These are phyloP conservation scores for Xylariomycetidae sp. DNA, from an alignment of 2,329 filamentous ascomycete genomes.

Conservation along the genomic window DNA sequence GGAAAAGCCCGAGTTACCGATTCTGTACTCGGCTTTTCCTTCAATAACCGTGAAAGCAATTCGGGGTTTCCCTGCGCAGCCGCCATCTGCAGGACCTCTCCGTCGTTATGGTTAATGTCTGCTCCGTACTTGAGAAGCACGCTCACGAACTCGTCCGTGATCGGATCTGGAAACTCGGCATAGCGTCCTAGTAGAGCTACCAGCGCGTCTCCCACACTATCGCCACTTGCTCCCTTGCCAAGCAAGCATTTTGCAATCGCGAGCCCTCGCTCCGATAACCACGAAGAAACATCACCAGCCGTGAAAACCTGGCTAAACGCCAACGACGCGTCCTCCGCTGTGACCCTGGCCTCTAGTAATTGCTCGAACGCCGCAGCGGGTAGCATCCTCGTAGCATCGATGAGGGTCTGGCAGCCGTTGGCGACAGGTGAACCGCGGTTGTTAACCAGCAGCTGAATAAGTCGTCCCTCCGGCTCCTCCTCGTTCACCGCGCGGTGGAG, in stretches of 20 bases:
- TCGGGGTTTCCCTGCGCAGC: conserved; percentile 44
- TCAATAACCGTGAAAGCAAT: conserved; percentile 45
- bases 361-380: conserved; percentile 33
- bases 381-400: conserved; percentile 39
- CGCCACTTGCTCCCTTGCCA: conserved; percentile 40
- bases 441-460: conserved; percentile 41
- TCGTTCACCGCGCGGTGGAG: conserved; percentile 49
- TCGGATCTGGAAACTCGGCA: conserved; percentile 28
- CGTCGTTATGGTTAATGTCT: conserved; percentile 45
- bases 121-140: conserved; percentile 36
- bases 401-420: conserved; percentile 46
- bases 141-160: conserved; percentile 41
- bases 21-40: conserved; percentile 41
- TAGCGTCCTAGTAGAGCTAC: conserved; percentile 39
- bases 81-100: conserved; percentile 48
- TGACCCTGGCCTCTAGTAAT: conserved; percentile 36
- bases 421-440: conserved; percentile 46
- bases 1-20: conserved; percentile 49
- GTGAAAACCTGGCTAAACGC: conserved; percentile 41
- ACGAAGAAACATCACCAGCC: conserved; percentile 32
- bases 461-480: conserved; percentile 40
- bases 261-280: conserved; percentile 43
- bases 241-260: conserved; percentile 42
- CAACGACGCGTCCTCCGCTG: conserved; percentile 36
- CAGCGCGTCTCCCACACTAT: conserved; percentile 39